Evolutionary conservation across 305 asterid genomes (phyloP).

Genomic region (Fraxinus xanthoxyloides): DNA sequence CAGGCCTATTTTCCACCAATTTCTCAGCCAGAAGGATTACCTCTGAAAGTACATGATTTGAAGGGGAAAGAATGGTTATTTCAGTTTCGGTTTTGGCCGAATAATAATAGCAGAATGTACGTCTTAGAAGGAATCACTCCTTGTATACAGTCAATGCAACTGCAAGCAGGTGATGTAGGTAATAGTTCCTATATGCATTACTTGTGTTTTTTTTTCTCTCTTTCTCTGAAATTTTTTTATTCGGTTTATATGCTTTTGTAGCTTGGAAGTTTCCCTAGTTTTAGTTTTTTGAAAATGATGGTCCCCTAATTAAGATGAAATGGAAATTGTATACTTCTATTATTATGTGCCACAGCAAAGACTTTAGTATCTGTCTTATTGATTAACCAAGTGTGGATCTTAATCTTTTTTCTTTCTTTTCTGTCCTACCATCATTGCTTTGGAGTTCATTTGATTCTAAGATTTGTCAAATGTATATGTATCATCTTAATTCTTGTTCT

Average conservation of each 20-base stretch:
- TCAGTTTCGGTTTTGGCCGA: constrained; percentile 98
- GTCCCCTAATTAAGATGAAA: neutral
- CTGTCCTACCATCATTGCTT: neutral
- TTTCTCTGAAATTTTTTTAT: neutral
- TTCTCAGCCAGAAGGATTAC: constrained; percentile 83
- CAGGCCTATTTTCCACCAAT: constrained; percentile 95
- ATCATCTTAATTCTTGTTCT: constrained; percentile 7
- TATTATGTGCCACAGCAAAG: neutral
- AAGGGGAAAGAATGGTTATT: constrained; percentile 92
- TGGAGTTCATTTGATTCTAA: neutral
- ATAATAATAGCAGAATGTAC: constrained; percentile 98
- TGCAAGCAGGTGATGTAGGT: constrained; percentile 99
- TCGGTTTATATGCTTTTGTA: constrained; percentile 20
- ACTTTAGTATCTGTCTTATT: neutral
- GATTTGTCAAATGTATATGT: constrained; percentile 4
- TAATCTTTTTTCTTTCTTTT: neutral
- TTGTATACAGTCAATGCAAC: constrained; percentile 88
- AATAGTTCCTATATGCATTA: constrained; percentile 25
- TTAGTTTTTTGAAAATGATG: neutral
- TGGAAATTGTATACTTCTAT: neutral
- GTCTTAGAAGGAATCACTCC: constrained; percentile 99
- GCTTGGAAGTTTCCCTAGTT: constrained; percentile 11
- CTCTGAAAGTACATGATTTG: constrained; percentile 70
- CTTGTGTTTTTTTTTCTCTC: constrained; percentile 4
- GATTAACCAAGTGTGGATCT: neutral